A percentile compares a stretch with the other conserved stretches of the same genome.
Evolutionary conservation across 345 rosid genomes (phyloP).

Genomic region (Hypericum perforatum): DNA sequence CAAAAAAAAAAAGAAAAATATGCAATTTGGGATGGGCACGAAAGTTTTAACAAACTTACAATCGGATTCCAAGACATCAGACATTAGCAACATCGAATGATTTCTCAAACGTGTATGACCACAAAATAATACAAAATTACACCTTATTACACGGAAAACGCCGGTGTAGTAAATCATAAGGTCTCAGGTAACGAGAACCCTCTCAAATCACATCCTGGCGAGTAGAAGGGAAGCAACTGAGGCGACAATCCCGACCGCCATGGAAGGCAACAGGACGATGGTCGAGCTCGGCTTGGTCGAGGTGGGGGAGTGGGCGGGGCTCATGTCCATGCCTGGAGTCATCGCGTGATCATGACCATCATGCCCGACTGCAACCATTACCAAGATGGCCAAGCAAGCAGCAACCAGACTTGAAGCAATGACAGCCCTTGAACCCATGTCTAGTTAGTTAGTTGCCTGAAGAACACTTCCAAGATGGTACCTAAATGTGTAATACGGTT

Average conservation of each 20-base stretch:
- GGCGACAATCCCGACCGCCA: constrained; percentile 15
- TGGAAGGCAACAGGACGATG: constrained; percentile 12
- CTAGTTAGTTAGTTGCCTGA: no score
- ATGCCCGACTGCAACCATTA: constrained; percentile 17
- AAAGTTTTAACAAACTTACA: no score
- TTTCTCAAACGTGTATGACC: no score
- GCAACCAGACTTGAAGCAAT: constrained; percentile 5
- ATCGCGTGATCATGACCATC: neutral
- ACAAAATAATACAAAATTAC: neutral
- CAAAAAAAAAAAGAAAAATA: no score
- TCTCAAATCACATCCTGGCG: neutral
- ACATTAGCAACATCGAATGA: no score
- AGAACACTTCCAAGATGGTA: no score
- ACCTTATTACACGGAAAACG: neutral
- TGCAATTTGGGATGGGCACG: no score
- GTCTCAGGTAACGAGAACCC: no score
- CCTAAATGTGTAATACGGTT: no score
- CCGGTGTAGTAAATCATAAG: no score
- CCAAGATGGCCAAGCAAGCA: constrained; percentile 15
- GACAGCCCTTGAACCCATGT: constrained; percentile 10
- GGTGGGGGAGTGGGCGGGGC: constrained; percentile 4
- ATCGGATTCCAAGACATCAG: no score
- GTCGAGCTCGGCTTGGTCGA: constrained; percentile 1
- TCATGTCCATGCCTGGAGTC: constrained; percentile 20
- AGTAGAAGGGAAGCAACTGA: constrained; percentile 12